Evolutionary conservation across 2,329 filamentous ascomycete species (phyloP).

Genomic region (Exophiala dermatitidis): DNA sequence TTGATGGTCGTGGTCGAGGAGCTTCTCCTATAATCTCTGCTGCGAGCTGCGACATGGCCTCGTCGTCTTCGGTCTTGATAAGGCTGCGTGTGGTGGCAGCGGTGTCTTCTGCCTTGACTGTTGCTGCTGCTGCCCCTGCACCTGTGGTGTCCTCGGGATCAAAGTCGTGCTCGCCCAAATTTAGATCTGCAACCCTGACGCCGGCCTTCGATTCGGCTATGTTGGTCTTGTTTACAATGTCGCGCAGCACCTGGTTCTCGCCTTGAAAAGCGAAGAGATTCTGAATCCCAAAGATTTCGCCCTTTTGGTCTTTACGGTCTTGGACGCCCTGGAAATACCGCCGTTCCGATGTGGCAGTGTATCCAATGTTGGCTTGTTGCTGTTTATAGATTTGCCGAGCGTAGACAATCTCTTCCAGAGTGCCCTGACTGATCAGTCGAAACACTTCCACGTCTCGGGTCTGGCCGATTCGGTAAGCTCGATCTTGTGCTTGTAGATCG

Average conservation of each 20-base stretch:
- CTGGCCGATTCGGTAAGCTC: slow-evolving; percentile 93
- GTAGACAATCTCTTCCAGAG: slow-evolving; percentile 95
- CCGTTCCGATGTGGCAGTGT: slow-evolving; percentile 83
- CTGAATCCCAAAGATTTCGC: slow-evolving; percentile 83
- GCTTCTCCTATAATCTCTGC: slow-evolving; percentile 49
- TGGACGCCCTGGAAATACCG: slow-evolving; percentile 95
- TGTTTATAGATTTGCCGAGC: slow-evolving; percentile 98
- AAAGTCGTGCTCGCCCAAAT: slow-evolving; percentile 57
- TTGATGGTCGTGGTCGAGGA: slow-evolving; percentile 43
- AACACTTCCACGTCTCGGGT: slow-evolving; percentile 91
- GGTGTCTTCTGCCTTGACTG: slow-evolving; percentile 16
- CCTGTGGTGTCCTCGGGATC: slow-evolving; percentile 35
- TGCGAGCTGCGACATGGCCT: slow-evolving; percentile 66
- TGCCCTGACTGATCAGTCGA: slow-evolving; percentile 79
- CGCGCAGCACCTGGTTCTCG: slow-evolving; percentile 67
- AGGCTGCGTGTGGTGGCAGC: slow-evolving; percentile 25
- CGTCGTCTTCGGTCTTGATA: slow-evolving; percentile 45
- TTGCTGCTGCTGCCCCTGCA: not conserved
- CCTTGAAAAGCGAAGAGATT: slow-evolving; percentile 81
- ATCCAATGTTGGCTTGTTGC: slow-evolving; percentile 95
- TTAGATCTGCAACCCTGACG: slow-evolving; percentile 69
- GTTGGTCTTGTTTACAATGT: slow-evolving; percentile 98
- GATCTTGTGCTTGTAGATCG: slow-evolving; percentile 91
- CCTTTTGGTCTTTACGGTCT: slow-evolving; percentile 70
- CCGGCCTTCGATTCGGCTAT: slow-evolving; percentile 86